Conservation (phyloP, 2,329 filamentous ascomycete species). For the Arthrobotrys musiformis region DNA sequence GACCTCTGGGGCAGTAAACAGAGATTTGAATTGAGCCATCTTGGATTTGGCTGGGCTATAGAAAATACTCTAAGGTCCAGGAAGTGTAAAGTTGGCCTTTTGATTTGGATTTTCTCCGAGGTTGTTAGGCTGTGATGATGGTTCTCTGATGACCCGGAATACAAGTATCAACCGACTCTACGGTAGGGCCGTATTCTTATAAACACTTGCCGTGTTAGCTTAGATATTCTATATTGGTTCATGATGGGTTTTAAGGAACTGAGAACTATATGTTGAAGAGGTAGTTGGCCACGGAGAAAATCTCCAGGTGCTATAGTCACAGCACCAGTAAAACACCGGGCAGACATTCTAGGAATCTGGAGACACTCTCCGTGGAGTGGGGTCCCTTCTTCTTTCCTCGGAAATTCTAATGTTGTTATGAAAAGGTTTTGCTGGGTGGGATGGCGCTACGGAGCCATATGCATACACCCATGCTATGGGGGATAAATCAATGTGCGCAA, state of each 20-base stretch:
- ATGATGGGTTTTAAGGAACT: background rate
- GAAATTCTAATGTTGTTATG: conserved; percentile 28
- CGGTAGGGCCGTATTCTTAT: conserved; percentile 38
- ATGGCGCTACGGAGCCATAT: conserved; percentile 21
- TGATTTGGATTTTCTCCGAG: background rate
- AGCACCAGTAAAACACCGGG: background rate
- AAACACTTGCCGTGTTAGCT: conserved; percentile 32
- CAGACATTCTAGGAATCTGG: background rate
- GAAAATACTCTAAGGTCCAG: background rate
- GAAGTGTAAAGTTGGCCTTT: background rate
- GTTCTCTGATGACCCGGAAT: background rate
- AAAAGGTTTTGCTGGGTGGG: conserved; percentile 17
- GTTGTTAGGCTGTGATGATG: background rate
- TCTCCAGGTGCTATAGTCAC: conserved; percentile 43
- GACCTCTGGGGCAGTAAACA: conserved; percentile 71
- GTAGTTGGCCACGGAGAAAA: conserved; percentile 42
- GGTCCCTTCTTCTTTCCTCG: conserved; percentile 44
- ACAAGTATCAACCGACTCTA: background rate
- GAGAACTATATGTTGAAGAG: background rate
- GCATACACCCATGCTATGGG: conserved; percentile 20
- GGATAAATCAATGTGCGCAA: background rate
- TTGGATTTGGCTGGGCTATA: background rate
- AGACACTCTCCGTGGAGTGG: conserved; percentile 22
- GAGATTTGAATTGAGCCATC: conserved; percentile 45
- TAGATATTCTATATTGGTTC: conserved; percentile 15